A percentile compares a stretch with the other conserved stretches of the same genome.
Evolutionary conservation across 2,329 filamentous ascomycete genomes (phyloP).

Genomic region (Fusarium ramigenum): DNA sequence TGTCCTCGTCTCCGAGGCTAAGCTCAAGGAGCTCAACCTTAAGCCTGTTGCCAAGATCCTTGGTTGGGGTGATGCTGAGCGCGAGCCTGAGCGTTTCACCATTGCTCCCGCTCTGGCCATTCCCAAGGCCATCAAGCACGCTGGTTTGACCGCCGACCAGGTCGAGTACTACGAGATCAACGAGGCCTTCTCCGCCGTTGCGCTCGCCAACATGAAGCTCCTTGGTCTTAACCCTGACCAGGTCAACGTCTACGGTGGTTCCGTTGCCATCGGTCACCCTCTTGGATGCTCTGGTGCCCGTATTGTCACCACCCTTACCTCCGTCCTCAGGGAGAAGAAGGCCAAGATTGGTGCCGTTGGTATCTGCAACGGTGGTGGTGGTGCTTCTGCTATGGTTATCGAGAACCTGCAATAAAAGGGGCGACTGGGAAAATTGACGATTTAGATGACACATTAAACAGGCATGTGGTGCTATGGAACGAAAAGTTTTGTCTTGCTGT

Average conservation of each 20-base stretch:
- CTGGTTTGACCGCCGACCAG: conserved; percentile 78
- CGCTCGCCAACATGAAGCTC: conserved; percentile 95
- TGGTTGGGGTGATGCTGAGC: conserved; percentile 94
- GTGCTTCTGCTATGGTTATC: conserved; percentile 91
- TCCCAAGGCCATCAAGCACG: conserved; percentile 97
- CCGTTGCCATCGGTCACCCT: conserved; percentile 95
- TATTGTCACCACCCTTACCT: conserved; percentile 89
- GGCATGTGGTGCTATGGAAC: conserved; percentile 26
- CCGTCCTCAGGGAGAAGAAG: conserved; percentile 89
- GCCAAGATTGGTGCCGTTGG: conserved; percentile 93
- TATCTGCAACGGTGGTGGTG: conserved; percentile 98
- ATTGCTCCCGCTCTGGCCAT: conserved; percentile 93
- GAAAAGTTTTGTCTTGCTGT: conserved; percentile 35
- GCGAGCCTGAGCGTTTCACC: conserved; percentile 94
- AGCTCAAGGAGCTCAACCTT: conserved; percentile 89
- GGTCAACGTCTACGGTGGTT: conserved; percentile 95
- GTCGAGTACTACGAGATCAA: conserved; percentile 99
- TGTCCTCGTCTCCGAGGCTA: conserved; percentile 92
- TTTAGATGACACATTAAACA: conserved; percentile 36
- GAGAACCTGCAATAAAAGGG: conserved; percentile 71
- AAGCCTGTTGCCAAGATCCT: conserved; percentile 96
- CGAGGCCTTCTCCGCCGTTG: conserved; percentile 97
- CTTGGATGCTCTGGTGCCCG: conserved; percentile 93
- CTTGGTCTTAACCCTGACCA: conserved; percentile 81
- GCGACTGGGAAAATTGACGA: conserved; percentile 31